Conservation (phyloP, 352 stramenopile species). For the Phytophthora meadii region DNA sequence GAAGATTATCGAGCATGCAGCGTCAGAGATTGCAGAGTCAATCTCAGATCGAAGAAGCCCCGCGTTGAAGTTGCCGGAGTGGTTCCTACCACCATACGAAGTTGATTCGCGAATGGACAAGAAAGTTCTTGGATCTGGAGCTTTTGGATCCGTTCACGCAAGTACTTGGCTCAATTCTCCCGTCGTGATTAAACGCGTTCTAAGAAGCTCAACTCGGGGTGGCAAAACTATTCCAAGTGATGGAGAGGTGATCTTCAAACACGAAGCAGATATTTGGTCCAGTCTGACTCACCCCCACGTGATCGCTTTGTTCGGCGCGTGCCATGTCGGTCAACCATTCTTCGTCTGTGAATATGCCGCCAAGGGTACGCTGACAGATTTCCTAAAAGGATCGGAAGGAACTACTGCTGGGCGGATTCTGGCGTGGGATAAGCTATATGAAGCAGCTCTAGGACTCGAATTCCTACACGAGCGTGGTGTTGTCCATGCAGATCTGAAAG, state of each 20-base stretch:
- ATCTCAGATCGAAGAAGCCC: neutral
- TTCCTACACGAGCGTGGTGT: conserved; percentile 29
- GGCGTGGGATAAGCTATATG: conserved; percentile 31
- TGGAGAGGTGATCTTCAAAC: conserved; percentile 9
- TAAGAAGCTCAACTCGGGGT: neutral
- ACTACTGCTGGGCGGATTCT: neutral
- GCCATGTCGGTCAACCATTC: conserved; percentile 26
- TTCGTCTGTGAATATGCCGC: conserved; percentile 36
- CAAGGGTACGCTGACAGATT: conserved; percentile 22
- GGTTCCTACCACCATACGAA: conserved; percentile 38
- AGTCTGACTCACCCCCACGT: neutral
- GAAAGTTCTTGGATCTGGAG: conserved; percentile 12
- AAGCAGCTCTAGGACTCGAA: conserved; percentile 30
- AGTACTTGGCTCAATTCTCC: conserved; percentile 15
- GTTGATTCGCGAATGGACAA: conserved; percentile 10
- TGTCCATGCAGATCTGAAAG: conserved; percentile 33
- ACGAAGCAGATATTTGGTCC: neutral
- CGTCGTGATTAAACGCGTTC: conserved; percentile 34
- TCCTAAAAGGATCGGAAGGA: conserved; percentile 3
- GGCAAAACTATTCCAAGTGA: conserved; percentile 3
- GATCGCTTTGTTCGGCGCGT: conserved; percentile 8
- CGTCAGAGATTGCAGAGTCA: neutral
- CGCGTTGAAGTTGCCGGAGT: conserved; percentile 12
- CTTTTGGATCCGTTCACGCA: conserved; percentile 29
- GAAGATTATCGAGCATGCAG: conserved; percentile 1